Evolutionary conservation across 257 asterid genomes (phyloP).

Genomic region (Rubia yunnanensis): DNA sequence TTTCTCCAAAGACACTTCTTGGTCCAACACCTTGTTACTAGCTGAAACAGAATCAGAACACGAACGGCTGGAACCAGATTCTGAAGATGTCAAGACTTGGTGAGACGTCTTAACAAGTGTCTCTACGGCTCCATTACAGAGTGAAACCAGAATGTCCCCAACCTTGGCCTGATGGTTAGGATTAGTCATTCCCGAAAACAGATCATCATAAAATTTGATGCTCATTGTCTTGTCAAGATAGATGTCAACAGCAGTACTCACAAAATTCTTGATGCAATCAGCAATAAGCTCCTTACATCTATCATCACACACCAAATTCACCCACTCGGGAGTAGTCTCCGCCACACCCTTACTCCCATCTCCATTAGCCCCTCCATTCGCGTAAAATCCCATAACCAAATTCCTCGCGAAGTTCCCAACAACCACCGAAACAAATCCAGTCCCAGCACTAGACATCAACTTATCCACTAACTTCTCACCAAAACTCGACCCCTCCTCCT

Average conservation of each 20-base stretch:
- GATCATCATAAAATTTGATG: constrained; percentile 68
- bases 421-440: constrained; percentile 69
- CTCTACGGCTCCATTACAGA: constrained; percentile 87
- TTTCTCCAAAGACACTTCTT: constrained; percentile 22
- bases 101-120: constrained; percentile 90
- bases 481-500: constrained; percentile 35
- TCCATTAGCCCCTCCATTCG: constrained; percentile 26
- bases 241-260: constrained; percentile 74
- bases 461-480: constrained; percentile 60
- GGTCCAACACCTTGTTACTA: constrained; percentile 22
- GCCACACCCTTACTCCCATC: constrained; percentile 19
- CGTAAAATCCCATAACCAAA: constrained; percentile 67
- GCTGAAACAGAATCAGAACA: constrained; percentile 17
- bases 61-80: constrained; percentile 27
- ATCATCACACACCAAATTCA: constrained; percentile 48
- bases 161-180: constrained; percentile 74
- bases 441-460: constrained; percentile 71
- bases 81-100: constrained; percentile 62
- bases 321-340: constrained; percentile 41
- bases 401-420: constrained; percentile 86
- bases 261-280: constrained; percentile 68
- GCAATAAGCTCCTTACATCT: constrained; percentile 57
- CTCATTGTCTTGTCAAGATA: constrained; percentile 93
- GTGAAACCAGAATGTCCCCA: constrained; percentile 54
- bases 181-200: constrained; percentile 81